Percentiles rank a stretch among this genome's conserved stretches.
Conservation (phyloP, 192 early-diverging fungal genomes). For the Dispira parvispora region DNA sequence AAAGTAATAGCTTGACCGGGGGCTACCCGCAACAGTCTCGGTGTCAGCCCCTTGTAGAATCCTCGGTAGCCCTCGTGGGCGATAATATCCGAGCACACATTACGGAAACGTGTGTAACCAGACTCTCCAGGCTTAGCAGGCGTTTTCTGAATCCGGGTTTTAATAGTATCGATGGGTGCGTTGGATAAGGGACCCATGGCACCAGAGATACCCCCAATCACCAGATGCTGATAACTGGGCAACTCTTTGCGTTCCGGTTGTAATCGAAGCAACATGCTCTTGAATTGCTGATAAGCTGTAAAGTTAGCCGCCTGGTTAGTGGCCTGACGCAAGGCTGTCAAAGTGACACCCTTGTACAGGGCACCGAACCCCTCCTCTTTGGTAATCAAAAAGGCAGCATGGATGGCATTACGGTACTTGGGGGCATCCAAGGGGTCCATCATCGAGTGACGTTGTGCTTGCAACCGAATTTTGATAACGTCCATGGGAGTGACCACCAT, state of each 20-base stretch:
- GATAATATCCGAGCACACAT: slow-evolving; percentile 57
- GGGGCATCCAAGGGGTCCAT: slow-evolving; percentile 90
- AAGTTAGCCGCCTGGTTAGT: slow-evolving; percentile 99
- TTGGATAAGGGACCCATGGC: slow-evolving; percentile 89
- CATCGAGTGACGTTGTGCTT: slow-evolving; percentile 91
- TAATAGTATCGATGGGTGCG: slow-evolving; percentile 95
- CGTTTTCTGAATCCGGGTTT: slow-evolving; percentile 91
- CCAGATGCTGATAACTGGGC: slow-evolving; percentile 77
- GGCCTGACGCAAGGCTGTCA: slow-evolving; percentile 87
- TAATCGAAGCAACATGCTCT: slow-evolving; percentile 46
- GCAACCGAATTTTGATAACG: slow-evolving; percentile 96
- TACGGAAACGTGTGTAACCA: slow-evolving; percentile 62
- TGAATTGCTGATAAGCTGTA: slow-evolving; percentile 89
- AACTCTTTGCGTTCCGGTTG: slow-evolving; percentile 55
- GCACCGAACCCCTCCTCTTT: slow-evolving; percentile 76
- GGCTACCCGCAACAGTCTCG: slow-evolving; percentile 83
- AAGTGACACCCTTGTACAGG: slow-evolving; percentile 84
- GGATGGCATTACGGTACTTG: slow-evolving; percentile 89
- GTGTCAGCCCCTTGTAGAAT: slow-evolving; percentile 91
- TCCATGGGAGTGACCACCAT: slow-evolving; percentile 97
- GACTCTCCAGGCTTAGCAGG: slow-evolving; percentile 42
- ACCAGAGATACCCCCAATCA: slow-evolving; percentile 81
- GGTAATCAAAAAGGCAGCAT: slow-evolving; percentile 80
- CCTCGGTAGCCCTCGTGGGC: slow-evolving; percentile 47
- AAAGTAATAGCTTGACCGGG: slow-evolving; percentile 96